These are phyloP conservation scores for Phytophthora cactorum DNA, from an alignment of 352 stramenopile species.

Conservation along the genomic window DNA sequence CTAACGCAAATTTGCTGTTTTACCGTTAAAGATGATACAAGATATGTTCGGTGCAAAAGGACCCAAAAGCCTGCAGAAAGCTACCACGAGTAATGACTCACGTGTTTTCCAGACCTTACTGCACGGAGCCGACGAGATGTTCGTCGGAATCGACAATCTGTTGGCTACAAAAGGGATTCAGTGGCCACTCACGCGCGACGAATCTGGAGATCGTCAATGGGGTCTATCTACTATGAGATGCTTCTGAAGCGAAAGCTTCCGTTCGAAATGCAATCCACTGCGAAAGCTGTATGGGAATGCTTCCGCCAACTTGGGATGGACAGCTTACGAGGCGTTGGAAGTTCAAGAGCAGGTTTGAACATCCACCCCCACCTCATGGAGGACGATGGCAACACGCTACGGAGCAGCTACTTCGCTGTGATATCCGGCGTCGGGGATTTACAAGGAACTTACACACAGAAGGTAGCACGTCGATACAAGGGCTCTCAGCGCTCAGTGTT, in stretches of 20 bases:
- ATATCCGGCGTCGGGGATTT: not conserved
- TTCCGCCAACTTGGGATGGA: not conserved
- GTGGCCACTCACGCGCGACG: not conserved
- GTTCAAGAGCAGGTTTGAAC: not conserved
- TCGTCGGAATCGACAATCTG: constrained; percentile 15
- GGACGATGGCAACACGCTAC: not conserved
- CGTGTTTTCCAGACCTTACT: constrained; percentile 1
- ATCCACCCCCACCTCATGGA: not conserved
- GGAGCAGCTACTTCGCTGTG: constrained; percentile 1
- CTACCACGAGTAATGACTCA: no score
- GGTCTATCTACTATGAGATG: constrained; percentile 8
- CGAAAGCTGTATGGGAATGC: constrained; percentile 7
- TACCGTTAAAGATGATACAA: no score
- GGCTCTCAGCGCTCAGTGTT: not conserved
- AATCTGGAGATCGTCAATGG: constrained; percentile 4
- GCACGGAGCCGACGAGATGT: constrained; percentile 12
- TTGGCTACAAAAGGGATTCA: constrained; percentile 1
- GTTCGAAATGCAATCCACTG: constrained; percentile 9
- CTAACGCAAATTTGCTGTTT: no score
- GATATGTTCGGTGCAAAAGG: no score
- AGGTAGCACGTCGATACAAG: constrained; percentile 5
- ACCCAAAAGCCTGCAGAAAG: no score
- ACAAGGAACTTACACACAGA: not conserved
- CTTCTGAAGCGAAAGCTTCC: constrained; percentile 14
- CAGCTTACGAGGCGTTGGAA: constrained; percentile 3